Percentiles rank a stretch among this genome's conserved stretches.
Evolutionary conservation across 164 flowering plant genomes (phyloP).

Genomic region (Chimonanthus praecox): DNA sequence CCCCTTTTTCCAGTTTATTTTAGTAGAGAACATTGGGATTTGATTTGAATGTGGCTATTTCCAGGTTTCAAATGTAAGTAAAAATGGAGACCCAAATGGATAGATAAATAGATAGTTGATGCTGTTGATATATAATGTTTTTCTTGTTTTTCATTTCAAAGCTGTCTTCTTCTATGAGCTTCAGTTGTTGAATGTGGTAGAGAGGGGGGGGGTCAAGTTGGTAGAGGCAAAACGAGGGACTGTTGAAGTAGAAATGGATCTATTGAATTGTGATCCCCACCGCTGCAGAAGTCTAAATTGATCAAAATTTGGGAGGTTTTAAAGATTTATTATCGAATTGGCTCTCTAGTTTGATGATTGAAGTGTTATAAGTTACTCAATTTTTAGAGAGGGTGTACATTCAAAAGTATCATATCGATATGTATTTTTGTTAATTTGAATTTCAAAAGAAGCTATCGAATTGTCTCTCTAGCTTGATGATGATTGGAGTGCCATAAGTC

Average conservation of each 20-base stretch:
- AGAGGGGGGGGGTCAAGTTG: conserved; percentile 58
- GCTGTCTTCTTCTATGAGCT: not conserved
- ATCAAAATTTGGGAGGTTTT: too few relatives aligned
- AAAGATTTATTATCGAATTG: too few relatives aligned
- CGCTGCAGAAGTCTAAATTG: too few relatives aligned
- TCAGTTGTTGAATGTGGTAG: conserved; percentile 33
- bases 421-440: too few relatives aligned
- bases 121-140: not conserved
- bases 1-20: not conserved
- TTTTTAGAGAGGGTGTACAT: too few relatives aligned
- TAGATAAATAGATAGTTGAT: conserved; percentile 1
- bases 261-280: conserved; percentile 18
- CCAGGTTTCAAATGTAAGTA: conserved; percentile 6
- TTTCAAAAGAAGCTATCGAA: too few relatives aligned
- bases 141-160: not conserved
- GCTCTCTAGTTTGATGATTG: too few relatives aligned
- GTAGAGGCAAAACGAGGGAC: conserved; percentile 76
- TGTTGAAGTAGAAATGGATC: conserved; percentile 77
- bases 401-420: too few relatives aligned
- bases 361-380: too few relatives aligned
- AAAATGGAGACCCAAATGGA: not conserved
- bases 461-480: too few relatives aligned
- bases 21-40: not conserved
- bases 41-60: conserved; percentile 3
- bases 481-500: too few relatives aligned